Base-by-base conservation (phyloP, 345 rosid genomes). In the Pelargonium nanum region DNA sequence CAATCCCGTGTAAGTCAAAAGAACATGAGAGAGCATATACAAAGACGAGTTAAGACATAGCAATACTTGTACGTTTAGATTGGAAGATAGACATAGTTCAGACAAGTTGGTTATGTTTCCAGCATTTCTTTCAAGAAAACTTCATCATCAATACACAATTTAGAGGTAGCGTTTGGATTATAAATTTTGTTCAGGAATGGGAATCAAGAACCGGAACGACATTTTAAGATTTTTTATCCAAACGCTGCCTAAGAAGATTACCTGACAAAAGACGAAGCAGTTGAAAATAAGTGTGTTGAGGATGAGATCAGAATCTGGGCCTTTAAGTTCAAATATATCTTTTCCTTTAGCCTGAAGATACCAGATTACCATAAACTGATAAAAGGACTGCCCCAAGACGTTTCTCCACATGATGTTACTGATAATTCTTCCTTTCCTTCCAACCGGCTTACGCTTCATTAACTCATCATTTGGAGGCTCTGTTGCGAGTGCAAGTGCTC, bases 391-490 rank as follows among this genome's bases (percentile, higher is more conserved):
- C 60, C 98, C 98, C 53, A 91, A 58, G 53, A 91, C 88, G 76
- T 91, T 91, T 65, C 98, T 86, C 98, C 98, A 88, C 98, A 88
- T 91, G 7, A 85, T 88, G 53, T 85, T 91, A 58, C 82, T 86
- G 67, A 91, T 91, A 69, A 88, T 88, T 62, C 88, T 86, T 12
- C 88, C 83, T 58, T 75, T 74, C 70, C 78, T 74, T 62, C 88
- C 94, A 53, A 77, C 91, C 0, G 97, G 94, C 4, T 77, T 24
- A 57, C 72, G 85, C 59, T 71, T 72, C 96, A 86, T 81, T 58
- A 91, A 74, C 59, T 83, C 86, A 30, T 83, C 68, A 10, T 72
- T 87, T 0, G 97, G 97, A 21, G 82, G 87, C 70, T 85, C 96
- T 0, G 96, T 91, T 45, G 97, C 96, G 30, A 91, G 84, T 40